phyloP scores from a whole-genome alignment of 2,329 filamentous ascomycete species.

The Tolypocladium ovalisporum region DNA sequence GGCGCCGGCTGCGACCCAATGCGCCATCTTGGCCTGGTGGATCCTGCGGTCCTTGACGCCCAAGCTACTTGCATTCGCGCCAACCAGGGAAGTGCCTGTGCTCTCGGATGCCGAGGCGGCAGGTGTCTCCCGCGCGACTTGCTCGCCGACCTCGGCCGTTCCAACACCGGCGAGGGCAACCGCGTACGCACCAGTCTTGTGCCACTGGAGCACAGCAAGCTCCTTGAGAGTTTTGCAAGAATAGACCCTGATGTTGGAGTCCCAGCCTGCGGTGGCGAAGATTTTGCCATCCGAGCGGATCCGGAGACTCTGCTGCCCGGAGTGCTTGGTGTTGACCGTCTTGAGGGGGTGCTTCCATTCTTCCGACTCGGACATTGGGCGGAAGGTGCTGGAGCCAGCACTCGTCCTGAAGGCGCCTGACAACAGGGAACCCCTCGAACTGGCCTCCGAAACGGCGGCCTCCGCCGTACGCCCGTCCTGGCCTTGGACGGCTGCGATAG shows the following conservation, averaged over 20 bases:
- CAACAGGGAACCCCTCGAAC: slow-evolving; percentile 10
- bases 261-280: slow-evolving; percentile 90
- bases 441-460: slow-evolving; percentile 5
- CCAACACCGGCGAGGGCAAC: slow-evolving; percentile 54
- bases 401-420: slow-evolving; percentile 10
- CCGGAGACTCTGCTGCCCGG: slow-evolving; percentile 73
- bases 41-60: slow-evolving; percentile 53
- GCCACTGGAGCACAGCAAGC: slow-evolving; percentile 89
- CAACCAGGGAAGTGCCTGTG: background rate
- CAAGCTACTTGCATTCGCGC: background rate
- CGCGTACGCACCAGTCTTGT: slow-evolving; percentile 77
- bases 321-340: slow-evolving; percentile 66
- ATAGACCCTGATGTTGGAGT: slow-evolving; percentile 72
- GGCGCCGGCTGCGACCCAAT: slow-evolving; percentile 83
- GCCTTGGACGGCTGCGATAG: too few relatives aligned
- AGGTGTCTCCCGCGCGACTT: background rate
- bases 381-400: background rate
- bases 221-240: slow-evolving; percentile 71
- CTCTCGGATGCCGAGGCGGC: background rate
- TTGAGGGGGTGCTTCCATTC: slow-evolving; percentile 43
- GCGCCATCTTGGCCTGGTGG: slow-evolving; percentile 54
- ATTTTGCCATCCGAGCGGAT: slow-evolving; percentile 73
- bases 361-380: slow-evolving; percentile 9
- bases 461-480: slow-evolving; percentile 3
- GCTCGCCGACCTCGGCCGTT: background rate